These are phyloP conservation scores for Ustilaginoidea virens DNA, from an alignment of 2,329 filamentous ascomycete genomes.

Conservation along the genomic window DNA sequence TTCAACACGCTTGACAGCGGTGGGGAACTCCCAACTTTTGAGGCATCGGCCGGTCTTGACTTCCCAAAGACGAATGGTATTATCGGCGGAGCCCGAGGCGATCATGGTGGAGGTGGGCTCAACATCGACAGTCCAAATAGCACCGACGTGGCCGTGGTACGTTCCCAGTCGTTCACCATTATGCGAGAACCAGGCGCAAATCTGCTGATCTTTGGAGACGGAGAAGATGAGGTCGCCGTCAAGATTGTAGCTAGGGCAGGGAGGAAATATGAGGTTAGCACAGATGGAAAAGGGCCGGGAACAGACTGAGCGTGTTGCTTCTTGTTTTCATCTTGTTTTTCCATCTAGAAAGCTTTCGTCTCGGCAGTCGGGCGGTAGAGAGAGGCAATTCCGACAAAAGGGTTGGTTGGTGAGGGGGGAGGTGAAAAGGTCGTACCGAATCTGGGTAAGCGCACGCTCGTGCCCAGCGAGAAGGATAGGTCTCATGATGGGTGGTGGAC, in stretches of 20 bases:
- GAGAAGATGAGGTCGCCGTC: constrained; percentile 97
- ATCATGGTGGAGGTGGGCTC: constrained; percentile 84
- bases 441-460: constrained; percentile 91
- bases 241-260: constrained; percentile 75
- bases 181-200: constrained; percentile 93
- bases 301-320: no score
- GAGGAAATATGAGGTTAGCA: no score
- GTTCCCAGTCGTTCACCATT: constrained; percentile 96
- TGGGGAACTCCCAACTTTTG: constrained; percentile 96
- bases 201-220: constrained; percentile 87
- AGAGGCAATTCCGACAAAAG: not conserved
- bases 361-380: not conserved
- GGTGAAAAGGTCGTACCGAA: constrained; percentile 44
- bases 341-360: no score
- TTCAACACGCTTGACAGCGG: constrained; percentile 93
- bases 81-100: constrained; percentile 92
- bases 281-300: no score
- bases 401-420: not conserved
- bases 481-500: constrained; percentile 55
- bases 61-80: constrained; percentile 96
- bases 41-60: constrained; percentile 82
- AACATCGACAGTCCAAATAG: constrained; percentile 96
- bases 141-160: constrained; percentile 92
- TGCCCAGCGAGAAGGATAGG: constrained; percentile 93
- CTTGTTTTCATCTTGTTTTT: no score